Conservation (phyloP, 257 asterid species). For the Solanum pennellii region DNA sequence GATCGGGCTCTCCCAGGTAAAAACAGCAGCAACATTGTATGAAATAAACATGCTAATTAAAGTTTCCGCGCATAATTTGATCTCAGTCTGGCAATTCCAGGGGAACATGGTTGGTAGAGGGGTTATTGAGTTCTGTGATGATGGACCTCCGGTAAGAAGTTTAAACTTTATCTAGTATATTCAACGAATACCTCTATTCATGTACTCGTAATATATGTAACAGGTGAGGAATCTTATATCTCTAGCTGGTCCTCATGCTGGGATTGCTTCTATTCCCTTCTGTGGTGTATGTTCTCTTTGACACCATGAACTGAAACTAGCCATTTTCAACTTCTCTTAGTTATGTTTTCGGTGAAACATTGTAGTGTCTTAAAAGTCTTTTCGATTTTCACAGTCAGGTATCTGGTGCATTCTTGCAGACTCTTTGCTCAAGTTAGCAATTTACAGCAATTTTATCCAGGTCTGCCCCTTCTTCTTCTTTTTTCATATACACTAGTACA, state of each 20-base stretch:
- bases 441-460: conserved; percentile 70
- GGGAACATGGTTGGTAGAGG: conserved; percentile 91
- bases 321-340: neutral
- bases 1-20: conserved; percentile 78
- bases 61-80: neutral
- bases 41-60: neutral
- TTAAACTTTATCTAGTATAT: neutral
- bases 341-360: neutral
- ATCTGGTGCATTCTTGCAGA: conserved; percentile 54
- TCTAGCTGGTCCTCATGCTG: conserved; percentile 95
- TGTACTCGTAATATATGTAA: neutral
- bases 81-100: conserved; percentile 15
- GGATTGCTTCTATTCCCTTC: conserved; percentile 76
- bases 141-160: conserved; percentile 74
- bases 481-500: neutral
- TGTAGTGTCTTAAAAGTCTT: neutral
- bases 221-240: conserved; percentile 86
- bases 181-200: neutral
- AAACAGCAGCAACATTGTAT: neutral
- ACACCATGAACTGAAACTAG: neutral
- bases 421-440: conserved; percentile 37
- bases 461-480: conserved; percentile 15
- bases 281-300: conserved; percentile 56
- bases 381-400: conserved; percentile 50
- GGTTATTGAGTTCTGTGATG: conserved; percentile 67